Evolutionary conservation across 2,329 filamentous ascomycete genomes (phyloP).

Genomic region (Beauveria varroae): DNA sequence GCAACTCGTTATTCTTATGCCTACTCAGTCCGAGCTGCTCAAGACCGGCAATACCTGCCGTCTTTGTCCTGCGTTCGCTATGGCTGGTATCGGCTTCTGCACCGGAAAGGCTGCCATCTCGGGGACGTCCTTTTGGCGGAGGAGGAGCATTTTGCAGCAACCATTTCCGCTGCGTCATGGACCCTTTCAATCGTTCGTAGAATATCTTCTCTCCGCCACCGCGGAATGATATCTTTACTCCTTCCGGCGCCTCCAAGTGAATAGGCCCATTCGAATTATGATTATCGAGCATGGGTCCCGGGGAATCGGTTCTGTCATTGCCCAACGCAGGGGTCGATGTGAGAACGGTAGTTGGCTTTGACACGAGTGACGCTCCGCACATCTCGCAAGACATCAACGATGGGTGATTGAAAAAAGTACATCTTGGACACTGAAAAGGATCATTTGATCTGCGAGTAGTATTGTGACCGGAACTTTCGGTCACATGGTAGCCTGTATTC

Average conservation of each 20-base stretch:
- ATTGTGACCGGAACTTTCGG: neutral
- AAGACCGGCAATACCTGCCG: slow-evolving; percentile 84
- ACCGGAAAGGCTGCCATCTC: slow-evolving; percentile 27
- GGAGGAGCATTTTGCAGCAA: slow-evolving; percentile 83
- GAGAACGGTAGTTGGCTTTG: slow-evolving; percentile 35
- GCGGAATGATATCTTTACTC: slow-evolving; percentile 87
- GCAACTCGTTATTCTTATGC: slow-evolving; percentile 84
- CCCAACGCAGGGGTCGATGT: slow-evolving; percentile 29
- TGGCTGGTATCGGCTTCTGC: slow-evolving; percentile 19
- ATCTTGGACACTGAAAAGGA: slow-evolving; percentile 67
- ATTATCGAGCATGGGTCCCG: slow-evolving; percentile 58
- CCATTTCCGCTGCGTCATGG: slow-evolving; percentile 92
- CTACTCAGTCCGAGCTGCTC: slow-evolving; percentile 79
- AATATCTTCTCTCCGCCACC: slow-evolving; percentile 85
- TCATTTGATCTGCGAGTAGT: slow-evolving; percentile 16
- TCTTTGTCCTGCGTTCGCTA: slow-evolving; percentile 38
- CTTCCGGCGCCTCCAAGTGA: slow-evolving; percentile 55
- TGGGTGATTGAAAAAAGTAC: slow-evolving; percentile 90
- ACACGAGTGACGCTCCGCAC: slow-evolving; percentile 69
- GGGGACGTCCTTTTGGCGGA: slow-evolving; percentile 56
- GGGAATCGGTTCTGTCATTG: slow-evolving; percentile 58
- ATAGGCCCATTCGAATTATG: slow-evolving; percentile 21
- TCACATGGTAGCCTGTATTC: neutral
- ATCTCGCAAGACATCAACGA: slow-evolving; percentile 84
- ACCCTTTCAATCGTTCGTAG: slow-evolving; percentile 77